These are phyloP conservation scores for Clonostachys rhizophaga DNA, from an alignment of 2,329 filamentous ascomycete genomes.

Conservation along the genomic window DNA sequence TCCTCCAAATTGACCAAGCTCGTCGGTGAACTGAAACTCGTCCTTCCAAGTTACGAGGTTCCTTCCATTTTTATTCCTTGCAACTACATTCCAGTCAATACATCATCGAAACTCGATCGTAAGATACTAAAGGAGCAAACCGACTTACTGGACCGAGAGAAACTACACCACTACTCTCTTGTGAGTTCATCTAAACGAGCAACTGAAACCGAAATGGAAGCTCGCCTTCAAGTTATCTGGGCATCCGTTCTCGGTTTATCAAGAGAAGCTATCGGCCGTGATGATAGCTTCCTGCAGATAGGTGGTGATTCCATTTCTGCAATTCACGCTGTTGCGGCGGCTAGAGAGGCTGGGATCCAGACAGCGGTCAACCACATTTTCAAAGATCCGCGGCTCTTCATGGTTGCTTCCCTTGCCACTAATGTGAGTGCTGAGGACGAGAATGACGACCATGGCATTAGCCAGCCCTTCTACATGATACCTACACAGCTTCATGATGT, in stretches of 20 bases:
- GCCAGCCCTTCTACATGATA: not conserved
- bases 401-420: not conserved
- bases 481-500: not conserved
- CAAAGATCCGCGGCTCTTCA: slow-evolving; percentile 1
- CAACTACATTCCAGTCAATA: slow-evolving; percentile 1
- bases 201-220: not conserved
- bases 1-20: not conserved
- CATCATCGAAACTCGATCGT: slow-evolving; percentile 5
- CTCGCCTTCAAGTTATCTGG: not conserved
- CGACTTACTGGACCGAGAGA: not conserved
- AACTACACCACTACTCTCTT: not conserved
- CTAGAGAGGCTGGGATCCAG: slow-evolving; percentile 1
- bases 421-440: not conserved
- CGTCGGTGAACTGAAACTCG: not conserved
- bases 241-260: slow-evolving; percentile 1
- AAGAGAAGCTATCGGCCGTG: not conserved
- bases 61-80: slow-evolving; percentile 5
- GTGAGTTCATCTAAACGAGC: not conserved
- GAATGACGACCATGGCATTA: not conserved
- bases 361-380: slow-evolving; percentile 1
- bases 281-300: slow-evolving; percentile 34
- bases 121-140: not conserved
- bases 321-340: slow-evolving; percentile 20
- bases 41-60: slow-evolving; percentile 7
- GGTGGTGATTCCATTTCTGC: slow-evolving; percentile 41